Conservation (phyloP, 805 yeast genomes). For the Ogataea degrootiae region DNA sequence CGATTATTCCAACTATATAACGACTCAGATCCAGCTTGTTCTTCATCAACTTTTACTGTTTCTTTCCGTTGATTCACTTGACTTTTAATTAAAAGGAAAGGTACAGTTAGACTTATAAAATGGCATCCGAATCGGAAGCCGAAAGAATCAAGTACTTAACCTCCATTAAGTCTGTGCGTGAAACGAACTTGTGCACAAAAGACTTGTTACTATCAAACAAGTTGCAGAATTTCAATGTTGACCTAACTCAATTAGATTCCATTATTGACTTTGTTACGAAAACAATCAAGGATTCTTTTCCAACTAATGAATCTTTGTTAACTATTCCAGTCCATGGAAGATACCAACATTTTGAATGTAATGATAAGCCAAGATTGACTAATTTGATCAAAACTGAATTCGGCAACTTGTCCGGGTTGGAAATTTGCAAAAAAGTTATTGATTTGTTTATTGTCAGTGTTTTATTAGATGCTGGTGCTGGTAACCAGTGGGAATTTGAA, state of each 20-base stretch:
- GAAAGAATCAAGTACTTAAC: slow-evolving; percentile 32
- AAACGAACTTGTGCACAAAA: slow-evolving; percentile 41
- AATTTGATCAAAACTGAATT: slow-evolving; percentile 35
- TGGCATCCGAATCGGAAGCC: slow-evolving; percentile 6
- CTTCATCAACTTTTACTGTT: background rate
- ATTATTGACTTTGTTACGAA: slow-evolving; percentile 43
- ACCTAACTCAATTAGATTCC: slow-evolving; percentile 34
- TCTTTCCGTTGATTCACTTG: background rate
- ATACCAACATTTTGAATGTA: slow-evolving; percentile 60
- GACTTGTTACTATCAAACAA: slow-evolving; percentile 33
- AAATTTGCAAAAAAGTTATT: slow-evolving; percentile 48
- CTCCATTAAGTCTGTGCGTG: slow-evolving; percentile 54
- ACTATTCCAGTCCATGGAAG: slow-evolving; percentile 64
- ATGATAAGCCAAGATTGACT: slow-evolving; percentile 41
- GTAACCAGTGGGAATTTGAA: slow-evolving; percentile 48
- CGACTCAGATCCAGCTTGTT: background rate
- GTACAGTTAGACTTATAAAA: background rate
- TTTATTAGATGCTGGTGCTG: slow-evolving; percentile 66
- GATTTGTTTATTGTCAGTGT: slow-evolving; percentile 60
- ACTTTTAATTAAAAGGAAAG: background rate
- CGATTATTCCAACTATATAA: background rate
- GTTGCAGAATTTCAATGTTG: slow-evolving; percentile 41
- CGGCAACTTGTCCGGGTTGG: slow-evolving; percentile 29
- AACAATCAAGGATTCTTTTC: slow-evolving; percentile 43
- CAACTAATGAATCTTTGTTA: slow-evolving; percentile 32